Evolutionary conservation across 1,284 basidiomycete genomes (phyloP).

Genomic region (Fistulinella cinereoalba): DNA sequence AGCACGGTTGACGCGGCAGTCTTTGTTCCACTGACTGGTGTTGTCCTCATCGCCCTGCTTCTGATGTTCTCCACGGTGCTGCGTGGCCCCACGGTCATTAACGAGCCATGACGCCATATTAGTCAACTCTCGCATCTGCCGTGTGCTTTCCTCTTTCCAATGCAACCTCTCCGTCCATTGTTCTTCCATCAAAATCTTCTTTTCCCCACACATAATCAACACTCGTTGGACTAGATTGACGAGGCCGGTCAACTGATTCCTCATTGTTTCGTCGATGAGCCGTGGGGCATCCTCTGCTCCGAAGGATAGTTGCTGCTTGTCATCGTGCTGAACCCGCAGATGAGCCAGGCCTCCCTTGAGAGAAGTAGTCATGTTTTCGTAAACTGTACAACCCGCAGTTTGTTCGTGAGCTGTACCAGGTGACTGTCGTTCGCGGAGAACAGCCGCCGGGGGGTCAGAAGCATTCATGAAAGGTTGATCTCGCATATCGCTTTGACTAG

Average conservation of each 20-base stretch:
- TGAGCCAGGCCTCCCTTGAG: conserved; percentile 55
- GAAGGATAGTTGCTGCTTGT: conserved; percentile 49
- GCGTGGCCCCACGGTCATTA: conserved; percentile 47
- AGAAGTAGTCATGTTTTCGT: conserved; percentile 48
- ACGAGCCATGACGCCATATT: conserved; percentile 54
- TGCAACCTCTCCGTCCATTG: conserved; percentile 52
- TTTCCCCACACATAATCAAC: conserved; percentile 48
- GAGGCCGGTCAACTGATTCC: conserved; percentile 57
- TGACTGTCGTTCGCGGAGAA: background rate
- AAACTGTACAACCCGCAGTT: conserved; percentile 46
- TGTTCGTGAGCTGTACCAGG: conserved; percentile 27
- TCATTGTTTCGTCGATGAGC: conserved; percentile 50
- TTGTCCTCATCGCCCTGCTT: conserved; percentile 41
- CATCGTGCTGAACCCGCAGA: conserved; percentile 45
- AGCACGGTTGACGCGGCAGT: background rate
- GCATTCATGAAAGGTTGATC: conserved; percentile 5
- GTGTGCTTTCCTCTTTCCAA: conserved; percentile 51
- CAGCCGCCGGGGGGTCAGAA: background rate
- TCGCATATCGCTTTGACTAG: conserved; percentile 32
- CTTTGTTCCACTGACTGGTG: conserved; percentile 38
- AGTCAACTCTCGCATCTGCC: conserved; percentile 45
- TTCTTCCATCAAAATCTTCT: conserved; percentile 51
- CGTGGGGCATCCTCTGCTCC: conserved; percentile 56
- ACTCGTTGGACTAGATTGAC: conserved; percentile 64
- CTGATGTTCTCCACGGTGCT: conserved; percentile 43